Evolutionary conservation across 495 filamentous ascomycete genomes (phyloP), one percentile per base, ranked within the genome.

Genomic region (Chaetomium fimeti): DNA sequence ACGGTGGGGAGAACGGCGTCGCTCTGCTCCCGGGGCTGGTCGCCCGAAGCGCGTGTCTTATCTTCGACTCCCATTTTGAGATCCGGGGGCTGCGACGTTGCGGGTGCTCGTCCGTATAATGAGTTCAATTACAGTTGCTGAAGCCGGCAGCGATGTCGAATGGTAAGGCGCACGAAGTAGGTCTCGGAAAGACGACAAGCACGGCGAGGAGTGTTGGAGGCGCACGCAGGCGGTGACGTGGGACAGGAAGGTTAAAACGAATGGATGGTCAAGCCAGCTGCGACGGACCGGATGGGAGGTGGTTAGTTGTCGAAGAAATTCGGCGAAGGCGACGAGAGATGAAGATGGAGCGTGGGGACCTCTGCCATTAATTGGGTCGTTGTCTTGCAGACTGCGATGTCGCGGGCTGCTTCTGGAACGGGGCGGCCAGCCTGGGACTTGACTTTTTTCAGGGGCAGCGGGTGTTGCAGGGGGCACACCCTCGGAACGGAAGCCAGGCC

Each of bases 31-130:
- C 85, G 81, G 69, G 84, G 81, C 61, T 81, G 78, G 75, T 92
- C 91, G 76, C 85, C 89, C 40, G 92, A 96, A 57, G 84, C 81
- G 72, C 92, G 88, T 60, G 78, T 85, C 77, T 95, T 96, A 76
- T 95, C 88, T 70, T 87, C 89, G 61, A 88, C 84, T 49, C 70
- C 72, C 76, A 78, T 78, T 36, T 57, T 69, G 63, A 28, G 24
- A 6, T 57, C 8, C 63, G 4, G 11, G 32, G n/a, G 24, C 5
- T 22, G 27, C 9, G 22, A 7, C 40, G 52, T 4, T 42, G 13
- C 27, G 32, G n/a, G 51, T 5, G 16, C 3, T 22, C 27, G 40
- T 49, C 27, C 25, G 13, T 36, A 16, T 20, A 22, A 49, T 32
- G 51, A 22, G 27, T n/a, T 57, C 27, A 20, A 45, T 29, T 60